Evolutionary conservation across 1,284 basidiomycete species (phyloP).

Genomic region (Pholiota adiposa): DNA sequence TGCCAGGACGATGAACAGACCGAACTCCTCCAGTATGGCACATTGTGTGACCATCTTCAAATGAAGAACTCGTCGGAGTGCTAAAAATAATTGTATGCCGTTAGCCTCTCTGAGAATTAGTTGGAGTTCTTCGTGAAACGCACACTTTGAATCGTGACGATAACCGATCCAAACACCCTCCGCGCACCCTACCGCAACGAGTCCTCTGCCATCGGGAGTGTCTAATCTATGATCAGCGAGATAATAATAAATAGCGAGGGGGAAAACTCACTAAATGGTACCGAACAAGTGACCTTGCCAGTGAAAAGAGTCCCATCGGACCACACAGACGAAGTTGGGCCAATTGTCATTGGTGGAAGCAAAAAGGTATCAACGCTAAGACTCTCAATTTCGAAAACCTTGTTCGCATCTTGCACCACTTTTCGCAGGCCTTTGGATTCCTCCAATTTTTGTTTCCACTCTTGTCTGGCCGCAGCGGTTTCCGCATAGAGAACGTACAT

Average conservation of each 20-base stretch:
- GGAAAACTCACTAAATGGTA: slow-evolving; percentile 81
- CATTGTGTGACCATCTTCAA: slow-evolving; percentile 92
- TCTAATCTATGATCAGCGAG: slow-evolving; percentile 42
- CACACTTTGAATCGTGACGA: slow-evolving; percentile 82
- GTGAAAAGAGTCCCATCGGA: slow-evolving; percentile 78
- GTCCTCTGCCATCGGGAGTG: slow-evolving; percentile 77
- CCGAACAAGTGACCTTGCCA: slow-evolving; percentile 91
- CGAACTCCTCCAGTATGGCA: slow-evolving; percentile 93
- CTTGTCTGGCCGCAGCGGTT: slow-evolving; percentile 68
- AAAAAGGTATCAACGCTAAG: slow-evolving; percentile 87
- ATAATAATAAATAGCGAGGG: neutral
- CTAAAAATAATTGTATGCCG: slow-evolving; percentile 38
- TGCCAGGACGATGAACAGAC: slow-evolving; percentile 93
- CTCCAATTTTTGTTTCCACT: slow-evolving; percentile 91
- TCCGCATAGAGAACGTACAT: slow-evolving; percentile 88
- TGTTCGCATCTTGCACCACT: slow-evolving; percentile 90
- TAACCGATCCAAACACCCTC: slow-evolving; percentile 97
- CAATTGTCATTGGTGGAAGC: slow-evolving; percentile 61
- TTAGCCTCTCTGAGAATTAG: slow-evolving; percentile 1
- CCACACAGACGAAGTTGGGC: slow-evolving; percentile 57
- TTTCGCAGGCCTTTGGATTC: slow-evolving; percentile 86
- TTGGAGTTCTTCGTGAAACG: neutral
- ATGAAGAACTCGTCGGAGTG: slow-evolving; percentile 88
- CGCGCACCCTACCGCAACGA: slow-evolving; percentile 91
- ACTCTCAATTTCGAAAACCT: slow-evolving; percentile 89